Evolutionary conservation across 306 rosid species (phyloP).

Genomic region (Rosa chinensis): DNA sequence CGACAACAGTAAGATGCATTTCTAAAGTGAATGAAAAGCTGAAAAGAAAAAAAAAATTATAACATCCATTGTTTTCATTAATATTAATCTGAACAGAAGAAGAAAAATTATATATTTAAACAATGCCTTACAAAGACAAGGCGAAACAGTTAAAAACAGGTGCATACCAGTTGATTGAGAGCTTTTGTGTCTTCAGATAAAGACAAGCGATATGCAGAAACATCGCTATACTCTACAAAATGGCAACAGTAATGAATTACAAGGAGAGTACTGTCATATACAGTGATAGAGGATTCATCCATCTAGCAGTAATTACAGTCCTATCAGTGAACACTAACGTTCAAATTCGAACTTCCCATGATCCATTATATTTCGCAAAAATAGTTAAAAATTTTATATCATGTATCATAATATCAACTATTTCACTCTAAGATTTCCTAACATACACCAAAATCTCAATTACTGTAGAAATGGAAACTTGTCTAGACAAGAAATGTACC

Average conservation of each 20-base stretch:
- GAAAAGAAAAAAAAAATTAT: neutral
- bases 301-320: neutral
- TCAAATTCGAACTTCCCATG: neutral
- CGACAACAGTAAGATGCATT: no score
- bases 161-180: slow-evolving; percentile 85
- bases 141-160: slow-evolving; percentile 1
- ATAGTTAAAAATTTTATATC: neutral
- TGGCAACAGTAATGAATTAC: neutral
- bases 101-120: neutral
- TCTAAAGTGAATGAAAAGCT: neutral
- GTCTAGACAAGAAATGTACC: slow-evolving; percentile 39
- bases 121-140: neutral
- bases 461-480: neutral
- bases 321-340: neutral
- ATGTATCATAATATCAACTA: neutral
- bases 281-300: neutral
- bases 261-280: neutral
- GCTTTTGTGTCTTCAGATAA: slow-evolving; percentile 99
- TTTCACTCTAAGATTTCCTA: neutral
- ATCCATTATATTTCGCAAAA: neutral
- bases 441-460: neutral
- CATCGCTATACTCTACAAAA: slow-evolving; percentile 84
- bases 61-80: neutral
- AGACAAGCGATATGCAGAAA: slow-evolving; percentile 86
- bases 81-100: neutral